Conservation (phyloP, 2,329 filamentous ascomycete species). For the Clarireedia monteithiana region DNA sequence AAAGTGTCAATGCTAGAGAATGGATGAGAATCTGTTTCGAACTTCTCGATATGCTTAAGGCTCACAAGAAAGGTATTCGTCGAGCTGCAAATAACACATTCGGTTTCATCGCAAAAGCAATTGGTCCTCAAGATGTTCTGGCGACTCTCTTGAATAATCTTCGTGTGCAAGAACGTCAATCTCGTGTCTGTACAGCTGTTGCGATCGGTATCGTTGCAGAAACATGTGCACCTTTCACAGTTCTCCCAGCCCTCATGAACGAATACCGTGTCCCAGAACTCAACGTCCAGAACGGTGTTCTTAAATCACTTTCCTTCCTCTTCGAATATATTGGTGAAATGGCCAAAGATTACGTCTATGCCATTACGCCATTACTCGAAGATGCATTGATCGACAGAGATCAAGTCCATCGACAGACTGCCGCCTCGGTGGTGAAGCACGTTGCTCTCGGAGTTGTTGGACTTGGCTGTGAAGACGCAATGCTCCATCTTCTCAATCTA, state of each 20-base stretch:
- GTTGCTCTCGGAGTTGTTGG: slow-evolving; percentile 96
- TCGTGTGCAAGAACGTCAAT: slow-evolving; percentile 94
- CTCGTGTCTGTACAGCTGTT: slow-evolving; percentile 95
- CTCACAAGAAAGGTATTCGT: slow-evolving; percentile 98
- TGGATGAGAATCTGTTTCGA: slow-evolving; percentile 99
- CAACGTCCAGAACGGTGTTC: slow-evolving; percentile 96
- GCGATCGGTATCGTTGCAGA: slow-evolving; percentile 98
- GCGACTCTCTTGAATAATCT: slow-evolving; percentile 95
- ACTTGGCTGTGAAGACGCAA: slow-evolving; percentile 93
- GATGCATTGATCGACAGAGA: slow-evolving; percentile 96
- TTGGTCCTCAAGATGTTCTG: slow-evolving; percentile 93
- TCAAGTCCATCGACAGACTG: slow-evolving; percentile 95
- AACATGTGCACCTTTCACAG: slow-evolving; percentile 96
- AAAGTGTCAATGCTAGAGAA: slow-evolving; percentile 92
- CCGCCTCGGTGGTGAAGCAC: slow-evolving; percentile 94
- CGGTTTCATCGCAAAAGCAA: slow-evolving; percentile 98
- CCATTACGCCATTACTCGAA: slow-evolving; percentile 89
- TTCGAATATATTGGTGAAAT: slow-evolving; percentile 99
- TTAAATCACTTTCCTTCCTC: slow-evolving; percentile 93
- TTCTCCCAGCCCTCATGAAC: slow-evolving; percentile 98
- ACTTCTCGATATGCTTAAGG: slow-evolving; percentile 97
- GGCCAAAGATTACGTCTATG: slow-evolving; percentile 99
- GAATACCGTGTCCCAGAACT: slow-evolving; percentile 97
- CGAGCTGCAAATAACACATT: slow-evolving; percentile 99
- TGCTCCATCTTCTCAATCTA: slow-evolving; percentile 94